Evolutionary conservation across 495 filamentous ascomycete genomes (phyloP).

Genomic region (Haplographium delicatum): DNA sequence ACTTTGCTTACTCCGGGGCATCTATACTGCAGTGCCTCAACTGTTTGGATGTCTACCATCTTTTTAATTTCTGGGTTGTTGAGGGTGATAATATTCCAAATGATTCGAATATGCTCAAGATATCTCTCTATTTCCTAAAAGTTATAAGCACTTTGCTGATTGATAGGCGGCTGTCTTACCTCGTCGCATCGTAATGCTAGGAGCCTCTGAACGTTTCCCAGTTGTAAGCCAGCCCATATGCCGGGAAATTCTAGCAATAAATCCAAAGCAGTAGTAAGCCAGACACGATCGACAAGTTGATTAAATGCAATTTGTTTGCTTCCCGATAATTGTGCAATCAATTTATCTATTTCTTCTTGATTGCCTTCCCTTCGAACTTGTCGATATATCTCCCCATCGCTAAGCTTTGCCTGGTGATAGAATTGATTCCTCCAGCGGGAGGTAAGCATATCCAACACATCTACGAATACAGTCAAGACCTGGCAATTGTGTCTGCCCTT

Average conservation of each 20-base stretch:
- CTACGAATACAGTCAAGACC: no score
- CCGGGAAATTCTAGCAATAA: background rate
- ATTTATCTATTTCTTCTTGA: no score
- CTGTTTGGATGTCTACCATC: background rate
- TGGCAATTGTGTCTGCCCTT: no score
- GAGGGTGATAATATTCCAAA: background rate
- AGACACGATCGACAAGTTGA: no score
- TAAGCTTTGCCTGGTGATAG: no score
- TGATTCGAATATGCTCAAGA: background rate
- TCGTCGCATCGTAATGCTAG: conserved; percentile 1
- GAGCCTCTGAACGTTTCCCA: background rate
- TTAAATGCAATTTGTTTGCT: no score
- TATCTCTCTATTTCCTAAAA: background rate
- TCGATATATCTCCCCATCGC: no score
- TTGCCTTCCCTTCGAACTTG: no score
- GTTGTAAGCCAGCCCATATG: background rate
- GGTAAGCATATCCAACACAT: no score
- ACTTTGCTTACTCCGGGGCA: background rate
- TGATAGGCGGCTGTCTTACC: background rate
- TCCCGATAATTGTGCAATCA: no score
- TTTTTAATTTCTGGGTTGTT: background rate
- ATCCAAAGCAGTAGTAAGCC: no score
- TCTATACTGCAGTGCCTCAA: background rate
- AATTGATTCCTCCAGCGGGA: no score
- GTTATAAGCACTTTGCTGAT: background rate